These are phyloP conservation scores for Vachellia collinsii DNA, from an alignment of 306 rosid species.

Conservation along the genomic window DNA sequence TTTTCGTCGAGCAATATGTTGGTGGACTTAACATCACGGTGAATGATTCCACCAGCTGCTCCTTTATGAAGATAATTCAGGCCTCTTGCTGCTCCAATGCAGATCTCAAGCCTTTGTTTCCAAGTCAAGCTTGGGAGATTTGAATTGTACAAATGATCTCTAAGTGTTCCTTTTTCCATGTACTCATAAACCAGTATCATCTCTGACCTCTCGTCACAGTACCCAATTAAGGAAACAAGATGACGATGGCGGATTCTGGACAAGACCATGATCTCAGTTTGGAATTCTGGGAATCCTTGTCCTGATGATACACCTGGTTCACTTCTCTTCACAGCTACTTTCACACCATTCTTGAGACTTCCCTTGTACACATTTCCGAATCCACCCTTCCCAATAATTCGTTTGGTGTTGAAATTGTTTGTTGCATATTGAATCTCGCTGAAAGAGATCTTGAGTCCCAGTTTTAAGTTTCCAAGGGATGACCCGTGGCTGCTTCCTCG, in stretches of 20 bases:
- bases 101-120: constrained; percentile 62
- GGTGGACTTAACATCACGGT: constrained; percentile 61
- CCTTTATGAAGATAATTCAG: constrained; percentile 64
- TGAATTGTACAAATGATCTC: constrained; percentile 47
- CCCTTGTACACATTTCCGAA: constrained; percentile 61
- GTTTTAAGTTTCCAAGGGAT: constrained; percentile 41
- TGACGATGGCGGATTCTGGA: constrained; percentile 61
- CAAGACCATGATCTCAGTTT: constrained; percentile 59
- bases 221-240: constrained; percentile 58
- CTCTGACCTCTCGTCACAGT: constrained; percentile 56
- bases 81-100: constrained; percentile 61
- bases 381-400: constrained; percentile 58
- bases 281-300: constrained; percentile 57
- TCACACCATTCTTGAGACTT: constrained; percentile 42
- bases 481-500: constrained; percentile 35
- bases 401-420: constrained; percentile 36
- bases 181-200: constrained; percentile 63
- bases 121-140: constrained; percentile 41
- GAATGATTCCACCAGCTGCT: constrained; percentile 55
- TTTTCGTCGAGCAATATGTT: constrained; percentile 59
- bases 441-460: constrained; percentile 47
- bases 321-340: constrained; percentile 59
- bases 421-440: constrained; percentile 52
- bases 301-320: constrained; percentile 51
- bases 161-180: constrained; percentile 58